Percentiles rank a stretch among this genome's conserved stretches.
These are phyloP conservation scores for Parachaetomium inaequale DNA, from an alignment of 495 filamentous ascomycete species.

Conservation along the genomic window DNA sequence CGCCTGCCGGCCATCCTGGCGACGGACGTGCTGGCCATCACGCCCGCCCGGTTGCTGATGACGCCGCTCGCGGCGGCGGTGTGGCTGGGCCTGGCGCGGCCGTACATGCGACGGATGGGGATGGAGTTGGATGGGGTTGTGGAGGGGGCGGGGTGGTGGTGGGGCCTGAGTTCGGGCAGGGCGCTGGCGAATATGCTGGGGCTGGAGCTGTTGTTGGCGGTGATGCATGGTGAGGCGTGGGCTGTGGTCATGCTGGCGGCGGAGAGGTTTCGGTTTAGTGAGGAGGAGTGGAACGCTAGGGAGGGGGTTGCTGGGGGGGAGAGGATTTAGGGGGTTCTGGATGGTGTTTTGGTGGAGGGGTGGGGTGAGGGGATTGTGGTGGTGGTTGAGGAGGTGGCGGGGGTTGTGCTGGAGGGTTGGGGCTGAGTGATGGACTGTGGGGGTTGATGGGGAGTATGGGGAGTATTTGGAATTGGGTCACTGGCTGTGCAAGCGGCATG, in stretches of 20 bases:
- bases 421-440: neutral
- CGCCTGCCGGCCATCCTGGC: slow-evolving; percentile 36
- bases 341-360: neutral
- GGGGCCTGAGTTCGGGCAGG: slow-evolving; percentile 16
- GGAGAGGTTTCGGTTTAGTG: slow-evolving; percentile 29
- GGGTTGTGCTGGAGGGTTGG: neutral
- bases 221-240: slow-evolving; percentile 35
- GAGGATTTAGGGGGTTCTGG: neutral
- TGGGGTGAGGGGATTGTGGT: neutral
- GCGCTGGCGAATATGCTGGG: slow-evolving; percentile 35
- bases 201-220: slow-evolving; percentile 33
- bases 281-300: slow-evolving; percentile 39
- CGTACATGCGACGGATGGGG: slow-evolving; percentile 19
- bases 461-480: too few species aligned
- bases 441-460: too few species aligned
- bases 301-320: slow-evolving; percentile 4
- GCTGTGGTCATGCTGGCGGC: slow-evolving; percentile 29
- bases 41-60: slow-evolving; percentile 31
- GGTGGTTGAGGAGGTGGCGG: too few species aligned
- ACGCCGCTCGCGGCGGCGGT: slow-evolving; percentile 33
- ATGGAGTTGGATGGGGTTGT: slow-evolving; percentile 10
- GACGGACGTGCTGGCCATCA: slow-evolving; percentile 35
- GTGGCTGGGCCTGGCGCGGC: slow-evolving; percentile 31
- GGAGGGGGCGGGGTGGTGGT: slow-evolving; percentile 16
- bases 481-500: too few species aligned